phyloP scores from a whole-genome alignment of 75 land plant species.

The Adiantum capillusveneris region DNA sequence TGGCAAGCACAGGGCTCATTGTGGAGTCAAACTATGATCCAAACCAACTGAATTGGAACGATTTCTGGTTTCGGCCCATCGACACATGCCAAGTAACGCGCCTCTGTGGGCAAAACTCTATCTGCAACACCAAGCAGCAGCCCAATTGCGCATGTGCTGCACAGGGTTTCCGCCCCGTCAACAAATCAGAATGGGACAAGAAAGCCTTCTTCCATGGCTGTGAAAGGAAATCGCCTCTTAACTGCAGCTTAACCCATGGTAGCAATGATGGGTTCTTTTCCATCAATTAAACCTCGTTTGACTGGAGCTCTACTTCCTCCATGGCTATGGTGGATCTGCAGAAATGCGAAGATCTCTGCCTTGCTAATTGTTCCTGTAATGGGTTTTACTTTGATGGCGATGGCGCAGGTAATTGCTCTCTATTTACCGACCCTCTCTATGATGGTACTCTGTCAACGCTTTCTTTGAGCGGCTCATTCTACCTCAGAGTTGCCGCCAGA shows the following conservation, averaged over 20 bases:
- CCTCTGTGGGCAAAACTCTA: conserved; percentile 40
- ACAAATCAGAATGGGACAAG: conserved; percentile 11
- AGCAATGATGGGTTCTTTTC: conserved; percentile 23
- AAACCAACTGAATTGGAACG: conserved; percentile 28
- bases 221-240: conserved; percentile 8
- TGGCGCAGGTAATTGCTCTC: conserved; percentile 12
- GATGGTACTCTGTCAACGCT: not conserved
- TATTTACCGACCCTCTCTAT: conserved; percentile 14
- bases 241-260: conserved; percentile 15
- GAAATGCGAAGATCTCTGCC: conserved; percentile 32
- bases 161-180: conserved; percentile 23
- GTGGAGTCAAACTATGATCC: conserved; percentile 46
- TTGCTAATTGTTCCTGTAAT: conserved; percentile 40
- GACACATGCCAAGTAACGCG: conserved; percentile 38
- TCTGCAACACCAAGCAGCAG: conserved; percentile 17
- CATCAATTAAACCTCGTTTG: conserved; percentile 10
- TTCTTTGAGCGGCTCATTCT: not conserved
- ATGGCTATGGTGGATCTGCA: conserved; percentile 6
- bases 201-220: conserved; percentile 36
- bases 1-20: conserved; percentile 34
- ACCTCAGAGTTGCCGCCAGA: not conserved
- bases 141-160: conserved; percentile 25
- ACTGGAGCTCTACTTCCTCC: conserved; percentile 6
- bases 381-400: conserved; percentile 28
- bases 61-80: conserved; percentile 12